Evolutionary conservation across 2,329 filamentous ascomycete species (phyloP).

Genomic region (Paracoccidioides brasiliensis): DNA sequence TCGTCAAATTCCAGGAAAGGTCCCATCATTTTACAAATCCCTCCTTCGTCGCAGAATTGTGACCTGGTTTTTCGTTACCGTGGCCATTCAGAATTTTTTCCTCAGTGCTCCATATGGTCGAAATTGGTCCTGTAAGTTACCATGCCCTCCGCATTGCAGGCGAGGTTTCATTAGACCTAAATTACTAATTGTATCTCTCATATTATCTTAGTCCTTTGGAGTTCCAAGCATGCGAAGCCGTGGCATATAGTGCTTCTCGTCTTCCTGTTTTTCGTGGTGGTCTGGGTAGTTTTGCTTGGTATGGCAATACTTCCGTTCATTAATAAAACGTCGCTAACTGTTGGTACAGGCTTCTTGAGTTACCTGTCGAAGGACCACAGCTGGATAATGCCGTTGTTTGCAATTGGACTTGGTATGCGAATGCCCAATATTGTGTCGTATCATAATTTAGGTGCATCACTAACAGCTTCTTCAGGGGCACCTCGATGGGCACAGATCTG

Average conservation of each 20-base stretch:
- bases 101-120: slow-evolving; percentile 52
- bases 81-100: slow-evolving; percentile 55
- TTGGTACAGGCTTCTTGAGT: slow-evolving; percentile 39
- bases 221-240: slow-evolving; percentile 40
- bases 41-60: slow-evolving; percentile 51
- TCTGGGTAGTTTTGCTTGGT: slow-evolving; percentile 39
- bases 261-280: slow-evolving; percentile 36
- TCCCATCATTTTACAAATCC: slow-evolving; percentile 53
- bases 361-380: slow-evolving; percentile 46
- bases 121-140: slow-evolving; percentile 45
- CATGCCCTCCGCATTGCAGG: neutral
- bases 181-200: neutral
- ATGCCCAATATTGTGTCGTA: neutral
- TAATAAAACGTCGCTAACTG: neutral
- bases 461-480: slow-evolving; percentile 25
- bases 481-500: slow-evolving; percentile 57
- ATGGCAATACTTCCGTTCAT: neutral
- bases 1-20: slow-evolving; percentile 48
- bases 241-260: slow-evolving; percentile 46
- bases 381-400: slow-evolving; percentile 56
- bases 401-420: slow-evolving; percentile 43
- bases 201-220: slow-evolving; percentile 39
- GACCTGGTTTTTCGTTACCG: slow-evolving; percentile 52
- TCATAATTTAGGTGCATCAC: neutral
- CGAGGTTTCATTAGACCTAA: neutral